Base-by-base conservation (phyloP, 306 rosid genomes). In the Prinsepia uniflora region DNA sequence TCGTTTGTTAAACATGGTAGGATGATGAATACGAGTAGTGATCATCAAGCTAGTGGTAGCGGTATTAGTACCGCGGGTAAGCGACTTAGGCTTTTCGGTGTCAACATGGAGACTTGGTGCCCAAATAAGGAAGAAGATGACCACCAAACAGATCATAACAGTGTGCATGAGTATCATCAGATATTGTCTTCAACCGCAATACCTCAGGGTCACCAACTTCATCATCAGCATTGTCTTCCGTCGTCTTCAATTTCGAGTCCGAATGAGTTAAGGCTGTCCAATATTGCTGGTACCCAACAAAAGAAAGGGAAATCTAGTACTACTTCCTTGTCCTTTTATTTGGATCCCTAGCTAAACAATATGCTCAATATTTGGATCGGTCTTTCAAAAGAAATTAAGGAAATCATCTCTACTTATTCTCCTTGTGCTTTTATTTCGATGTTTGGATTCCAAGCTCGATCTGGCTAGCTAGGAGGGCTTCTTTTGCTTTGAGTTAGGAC, bases 71-170 rank as follows among this genome's bases (percentile, higher is more conserved):
- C 77, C n/a, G 72, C 79, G 56, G 74, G 68, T 0, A 89, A 84
- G 64, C 65, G 82, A 45, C 82, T 90, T 12, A 84, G 96, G 77
- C 87, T 90, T 34, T 90, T 90, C 72, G 96, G 96, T 53, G 96
- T 90, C 65, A 88, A 90, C 86, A 90, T 90, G 95, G 95, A 90
- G 36, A 30, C 36, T 30, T 30, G 3, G 72, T 90, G 82, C 77
- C 80, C 90, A 22, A 24, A 42, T 17, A n/a, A 60, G 10, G 30
- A 69, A 10, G 86, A 85, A 68, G 86, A 81, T 20, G 52, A 53
- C 15, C 20, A 60, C 10, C 34, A 15, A 10, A 65, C 82, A 40
- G 83, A 71, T 34, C 55, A 47, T 18, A 53, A 30, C 3, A 30
- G 4, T 30, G 36, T 30, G 4, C 36, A 30, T 30, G 36, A 2